Base-by-base conservation (phyloP, 2,329 filamentous ascomycete species). In the Fusarium sterilihyphosum region DNA sequence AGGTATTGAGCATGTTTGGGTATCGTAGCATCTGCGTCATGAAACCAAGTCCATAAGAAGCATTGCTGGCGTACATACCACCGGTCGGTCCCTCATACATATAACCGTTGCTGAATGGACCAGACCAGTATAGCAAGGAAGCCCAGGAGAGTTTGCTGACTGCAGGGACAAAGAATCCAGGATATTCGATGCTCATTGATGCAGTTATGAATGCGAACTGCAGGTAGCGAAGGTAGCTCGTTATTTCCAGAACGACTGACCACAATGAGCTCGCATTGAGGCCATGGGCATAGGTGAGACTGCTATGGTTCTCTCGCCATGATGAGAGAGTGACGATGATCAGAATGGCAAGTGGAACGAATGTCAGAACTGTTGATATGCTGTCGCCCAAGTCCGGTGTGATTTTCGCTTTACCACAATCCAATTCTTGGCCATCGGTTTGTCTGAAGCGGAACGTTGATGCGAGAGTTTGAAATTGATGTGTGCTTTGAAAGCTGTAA, bases 11-110 rank as follows among this genome's bases (percentile, higher is more conserved):
- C 24, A 44, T 46, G 5, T 63, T 46, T 1, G 52, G 60, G 16
- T 62, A 59, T 3, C 52, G 31, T 7, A 59, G 52, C 52, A 63
- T 46, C 24, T 63, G 60, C 1, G 40, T 37, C 60, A 63, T 59
- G 33, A 33, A 58, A 26, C 26, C 41, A 24, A 63, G 60, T 13
- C 60, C 52, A 33, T 38, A 63, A 6, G 50, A 58, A 14, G 33
- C 50, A 58, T 63, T 63, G 33, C 52, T 63, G 6, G 60, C 6
- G n/a, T 63, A 63, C 60, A 63, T 63, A 26, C 40, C 52, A 5
- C 60, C 52, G 4, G 13, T 46, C 6, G 60, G 52, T 11, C 52
- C 52, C 11, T 63, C 31, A 13, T 63, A 46, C n/a, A 31, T 16
- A 13, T 63, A 29, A 1, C 33, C 31, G 3, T 17, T 31, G 8